Evolutionary conservation across 768 basidiomycete genomes (phyloP).

Genomic region (Astraeus odoratus): DNA sequence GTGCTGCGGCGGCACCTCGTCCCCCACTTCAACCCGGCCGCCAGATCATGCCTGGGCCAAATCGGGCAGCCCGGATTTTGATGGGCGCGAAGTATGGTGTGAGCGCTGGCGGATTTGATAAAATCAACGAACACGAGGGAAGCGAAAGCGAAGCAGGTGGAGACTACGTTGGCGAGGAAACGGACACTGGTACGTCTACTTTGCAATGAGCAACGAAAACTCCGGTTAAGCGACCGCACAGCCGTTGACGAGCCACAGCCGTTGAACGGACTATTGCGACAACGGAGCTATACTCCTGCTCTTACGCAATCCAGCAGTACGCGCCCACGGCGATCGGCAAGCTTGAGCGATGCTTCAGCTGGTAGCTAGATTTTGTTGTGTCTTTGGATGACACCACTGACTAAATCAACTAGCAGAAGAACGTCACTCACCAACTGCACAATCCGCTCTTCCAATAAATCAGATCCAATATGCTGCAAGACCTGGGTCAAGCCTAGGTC

Average conservation of each 20-base stretch:
- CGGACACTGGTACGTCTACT: constrained; percentile 32
- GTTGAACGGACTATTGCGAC: constrained; percentile 19
- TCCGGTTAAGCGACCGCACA: constrained; percentile 19
- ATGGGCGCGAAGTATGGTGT: constrained; percentile 32
- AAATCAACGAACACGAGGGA: constrained; percentile 40
- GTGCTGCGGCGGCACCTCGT: constrained; percentile 32
- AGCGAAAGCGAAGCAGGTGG: constrained; percentile 34
- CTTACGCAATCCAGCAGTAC: constrained; percentile 34
- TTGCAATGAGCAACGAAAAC: constrained; percentile 6
- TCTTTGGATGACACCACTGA: constrained; percentile 21
- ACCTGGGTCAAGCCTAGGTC: constrained; percentile 40
- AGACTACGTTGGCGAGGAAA: constrained; percentile 29
- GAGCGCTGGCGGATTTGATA: constrained; percentile 34
- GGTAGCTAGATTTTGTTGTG: constrained; percentile 17
- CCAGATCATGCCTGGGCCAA: constrained; percentile 39
- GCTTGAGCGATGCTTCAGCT: constrained; percentile 56
- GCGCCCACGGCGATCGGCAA: constrained; percentile 71
- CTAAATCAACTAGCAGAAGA: constrained; percentile 20
- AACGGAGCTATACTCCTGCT: constrained; percentile 20
- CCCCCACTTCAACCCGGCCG: constrained; percentile 34
- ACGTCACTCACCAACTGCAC: constrained; percentile 17
- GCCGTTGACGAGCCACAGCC: constrained; percentile 25
- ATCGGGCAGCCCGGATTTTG: constrained; percentile 43
- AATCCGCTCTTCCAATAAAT: constrained; percentile 9
- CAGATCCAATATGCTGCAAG: constrained; percentile 26